Base-by-base conservation (phyloP, 805 yeast genomes). In the Monosporozyma solicola region DNA sequence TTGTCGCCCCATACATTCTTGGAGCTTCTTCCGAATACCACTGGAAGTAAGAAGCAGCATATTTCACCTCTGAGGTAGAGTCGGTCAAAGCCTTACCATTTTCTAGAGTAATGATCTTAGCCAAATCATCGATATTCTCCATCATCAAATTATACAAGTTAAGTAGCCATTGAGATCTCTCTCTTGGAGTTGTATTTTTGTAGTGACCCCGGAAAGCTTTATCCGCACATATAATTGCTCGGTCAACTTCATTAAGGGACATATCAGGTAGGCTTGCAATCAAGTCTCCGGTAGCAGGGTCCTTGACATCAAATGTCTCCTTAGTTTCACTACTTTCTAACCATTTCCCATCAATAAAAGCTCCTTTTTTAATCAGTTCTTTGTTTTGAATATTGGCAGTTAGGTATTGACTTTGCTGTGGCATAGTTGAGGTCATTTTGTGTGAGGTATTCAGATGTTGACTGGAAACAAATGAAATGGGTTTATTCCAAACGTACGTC, bases 11-110 rank as follows among this genome's bases (percentile, higher is more conserved):
- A 60, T 79, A 78, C 31, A 73, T 62, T 56, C 84, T 67, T 58
- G 80, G 77, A 13, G 84, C 82, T 60, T 79, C 84, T 63, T 79
- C 84, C 33, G 95, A 76, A 64, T 82, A 91, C 97, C 97, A 91
- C 64, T 88, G 90, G 66, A 87, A 85, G 68, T 85, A 90, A 6
- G 87, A 79, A 3, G 85, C 85, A 31, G 80, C 83, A 58, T 80
- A 80, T 59, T 74, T 78, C 54, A 80, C 64, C 60, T 81, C 85
- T 51, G 83, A 83, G 10, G 62, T 61, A 8, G 83, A 76, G 58
- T 80, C 85, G 43, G 76, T 63, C 47, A 78, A 64, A 13, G 82
- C 71, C 62, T 80, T 80, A 55, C 85, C 85, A 61, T 80, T 81
- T 65, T 81, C 85, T 79, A 79, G 78, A 29, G 83, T 72, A 45